A percentile compares a stretch with the other conserved stretches of the same genome.
Evolutionary conservation across 2,329 filamentous ascomycete genomes (phyloP).

Genomic region (Xylariales sp.): DNA sequence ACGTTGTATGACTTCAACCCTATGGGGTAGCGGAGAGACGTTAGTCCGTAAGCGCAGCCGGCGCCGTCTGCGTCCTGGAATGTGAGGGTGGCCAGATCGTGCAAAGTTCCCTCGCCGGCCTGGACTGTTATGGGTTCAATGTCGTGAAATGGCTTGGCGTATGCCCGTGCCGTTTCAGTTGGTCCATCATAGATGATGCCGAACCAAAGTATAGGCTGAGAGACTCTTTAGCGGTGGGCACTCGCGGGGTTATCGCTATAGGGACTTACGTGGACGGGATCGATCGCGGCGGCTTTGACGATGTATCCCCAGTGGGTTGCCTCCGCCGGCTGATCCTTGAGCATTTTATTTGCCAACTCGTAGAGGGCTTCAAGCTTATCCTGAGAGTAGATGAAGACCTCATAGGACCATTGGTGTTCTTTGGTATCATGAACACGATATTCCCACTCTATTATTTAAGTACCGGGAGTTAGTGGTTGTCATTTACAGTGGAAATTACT

Average conservation of each 20-base stretch:
- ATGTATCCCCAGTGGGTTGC: conserved; percentile 39
- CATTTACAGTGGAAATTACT: too few relatives aligned
- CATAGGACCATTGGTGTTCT: conserved; percentile 34
- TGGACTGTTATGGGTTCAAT: conserved; percentile 34
- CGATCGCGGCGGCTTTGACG: conserved; percentile 33
- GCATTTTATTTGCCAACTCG: conserved; percentile 27
- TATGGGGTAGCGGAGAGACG: conserved; percentile 39
- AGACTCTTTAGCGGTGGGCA: neutral
- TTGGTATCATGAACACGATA: conserved; percentile 32
- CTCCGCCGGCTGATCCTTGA: conserved; percentile 35
- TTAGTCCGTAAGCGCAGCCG: conserved; percentile 38
- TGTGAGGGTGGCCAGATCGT: conserved; percentile 37
- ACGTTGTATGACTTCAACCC: conserved; percentile 37
- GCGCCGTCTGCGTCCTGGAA: conserved; percentile 36
- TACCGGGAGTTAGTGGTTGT: too few relatives aligned
- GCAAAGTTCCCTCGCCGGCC: conserved; percentile 31
- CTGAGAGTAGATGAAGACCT: conserved; percentile 39
- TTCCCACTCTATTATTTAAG: conserved; percentile 30
- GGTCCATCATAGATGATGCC: conserved; percentile 42
- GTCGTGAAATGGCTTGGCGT: conserved; percentile 39
- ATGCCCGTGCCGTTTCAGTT: conserved; percentile 19
- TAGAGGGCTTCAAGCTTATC: conserved; percentile 40
- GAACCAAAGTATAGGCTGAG: conserved; percentile 42
- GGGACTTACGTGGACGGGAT: conserved; percentile 37
- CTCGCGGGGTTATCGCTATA: neutral